Conservation (phyloP, 2,329 filamentous ascomycete species). For the Cytospora piceicola region DNA sequence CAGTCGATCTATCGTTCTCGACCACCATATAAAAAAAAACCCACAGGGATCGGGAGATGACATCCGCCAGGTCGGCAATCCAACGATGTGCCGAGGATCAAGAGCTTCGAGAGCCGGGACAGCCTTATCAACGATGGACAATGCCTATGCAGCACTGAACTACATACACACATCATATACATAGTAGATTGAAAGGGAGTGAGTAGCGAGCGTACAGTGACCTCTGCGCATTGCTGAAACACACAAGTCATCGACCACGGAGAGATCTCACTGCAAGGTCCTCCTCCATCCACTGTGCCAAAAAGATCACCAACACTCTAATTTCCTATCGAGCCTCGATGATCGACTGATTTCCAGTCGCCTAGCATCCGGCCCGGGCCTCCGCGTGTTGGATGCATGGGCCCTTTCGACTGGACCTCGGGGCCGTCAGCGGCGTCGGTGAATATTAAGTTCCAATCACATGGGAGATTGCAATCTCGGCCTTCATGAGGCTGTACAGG, state of each 20-base stretch:
- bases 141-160: too few species aligned
- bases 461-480: slow-evolving; percentile 29
- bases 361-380: slow-evolving; percentile 13
- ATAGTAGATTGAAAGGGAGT: neutral
- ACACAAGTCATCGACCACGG: neutral
- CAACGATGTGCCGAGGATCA: neutral
- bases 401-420: neutral
- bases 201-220: neutral
- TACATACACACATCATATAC: too few species aligned
- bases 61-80: neutral
- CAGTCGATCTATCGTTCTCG: slow-evolving; percentile 26
- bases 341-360: slow-evolving; percentile 18
- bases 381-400: slow-evolving; percentile 8
- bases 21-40: neutral
- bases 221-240: neutral
- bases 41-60: slow-evolving; percentile 7
- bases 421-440: slow-evolving; percentile 1
- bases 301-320: slow-evolving; percentile 12
- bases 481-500: slow-evolving; percentile 21
- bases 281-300: slow-evolving; percentile 8
- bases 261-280: neutral
- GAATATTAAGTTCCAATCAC: slow-evolving; percentile 5
- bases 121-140: neutral
- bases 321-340: slow-evolving; percentile 1
- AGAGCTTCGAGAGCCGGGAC: neutral